Percentiles rank a stretch among this genome's conserved stretches.
Evolutionary conservation across 2,329 filamentous ascomycete species (phyloP).

Genomic region (Ascochyta rabiei): DNA sequence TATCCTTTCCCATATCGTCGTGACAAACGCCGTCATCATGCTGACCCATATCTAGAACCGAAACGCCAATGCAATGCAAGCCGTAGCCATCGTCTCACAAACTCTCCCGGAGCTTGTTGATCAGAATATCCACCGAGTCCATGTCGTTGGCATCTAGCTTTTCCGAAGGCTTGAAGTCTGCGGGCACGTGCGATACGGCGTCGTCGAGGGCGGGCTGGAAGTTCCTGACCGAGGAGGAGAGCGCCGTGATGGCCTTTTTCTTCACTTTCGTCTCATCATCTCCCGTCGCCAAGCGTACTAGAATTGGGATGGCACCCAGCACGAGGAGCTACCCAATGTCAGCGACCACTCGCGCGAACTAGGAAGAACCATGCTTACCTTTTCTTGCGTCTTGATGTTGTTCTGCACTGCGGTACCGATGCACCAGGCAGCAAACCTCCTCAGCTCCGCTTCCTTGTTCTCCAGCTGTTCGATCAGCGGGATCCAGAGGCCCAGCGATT

Average conservation of each 20-base stretch:
- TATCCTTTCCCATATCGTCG: not conserved
- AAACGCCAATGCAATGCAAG: slow-evolving; percentile 34
- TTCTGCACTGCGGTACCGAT: slow-evolving; percentile 95
- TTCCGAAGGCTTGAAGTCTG: slow-evolving; percentile 62
- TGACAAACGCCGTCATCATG: slow-evolving; percentile 21
- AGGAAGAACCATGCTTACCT: slow-evolving; percentile 49
- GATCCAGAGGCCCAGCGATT: slow-evolving; percentile 77
- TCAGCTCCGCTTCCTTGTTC: slow-evolving; percentile 72
- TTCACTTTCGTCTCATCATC: slow-evolving; percentile 69
- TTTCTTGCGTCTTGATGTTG: slow-evolving; percentile 84
- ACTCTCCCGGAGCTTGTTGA: slow-evolving; percentile 61
- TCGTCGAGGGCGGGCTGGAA: slow-evolving; percentile 77
- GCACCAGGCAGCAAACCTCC: slow-evolving; percentile 92
- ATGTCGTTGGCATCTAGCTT: slow-evolving; percentile 84
- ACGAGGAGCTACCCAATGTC: slow-evolving; percentile 55
- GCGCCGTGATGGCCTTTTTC: slow-evolving; percentile 86
- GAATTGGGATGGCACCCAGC: slow-evolving; percentile 69
- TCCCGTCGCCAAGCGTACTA: slow-evolving; percentile 69
- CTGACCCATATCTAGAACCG: slow-evolving; percentile 27
- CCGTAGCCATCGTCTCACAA: slow-evolving; percentile 14
- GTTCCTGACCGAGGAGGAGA: slow-evolving; percentile 86
- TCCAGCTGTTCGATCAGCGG: slow-evolving; percentile 75
- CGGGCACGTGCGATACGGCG: slow-evolving; percentile 70
- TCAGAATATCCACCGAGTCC: slow-evolving; percentile 80
- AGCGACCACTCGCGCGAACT: slow-evolving; percentile 6